phyloP scores from a whole-genome alignment of 192 early-diverging fungal genomes.

The Coemansia sp. region DNA sequence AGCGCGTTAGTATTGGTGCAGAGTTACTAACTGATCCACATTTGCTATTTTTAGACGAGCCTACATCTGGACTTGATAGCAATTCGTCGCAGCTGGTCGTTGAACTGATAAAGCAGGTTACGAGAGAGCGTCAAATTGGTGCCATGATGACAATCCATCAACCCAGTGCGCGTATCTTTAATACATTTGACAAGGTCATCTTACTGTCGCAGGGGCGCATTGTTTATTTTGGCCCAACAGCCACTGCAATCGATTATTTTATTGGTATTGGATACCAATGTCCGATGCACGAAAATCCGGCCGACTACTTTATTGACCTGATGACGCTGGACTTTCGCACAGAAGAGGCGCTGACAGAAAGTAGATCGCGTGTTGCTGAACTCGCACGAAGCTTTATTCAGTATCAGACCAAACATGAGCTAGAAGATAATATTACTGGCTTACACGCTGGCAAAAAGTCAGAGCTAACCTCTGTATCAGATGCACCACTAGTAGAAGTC shows the following conservation, averaged over 20 bases:
- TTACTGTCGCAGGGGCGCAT: conserved; percentile 64
- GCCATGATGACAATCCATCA: conserved; percentile 89
- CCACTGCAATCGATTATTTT: conserved; percentile 49
- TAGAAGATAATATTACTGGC: background rate
- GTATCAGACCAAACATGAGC: conserved; percentile 11
- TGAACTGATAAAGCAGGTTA: conserved; percentile 59
- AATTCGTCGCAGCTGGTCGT: conserved; percentile 65
- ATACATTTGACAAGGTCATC: conserved; percentile 77
- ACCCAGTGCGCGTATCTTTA: conserved; percentile 78
- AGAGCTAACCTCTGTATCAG: background rate
- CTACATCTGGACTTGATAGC: conserved; percentile 68
- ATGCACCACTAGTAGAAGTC: background rate
- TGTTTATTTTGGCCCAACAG: conserved; percentile 61
- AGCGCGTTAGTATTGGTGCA: conserved; percentile 50
- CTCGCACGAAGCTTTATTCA: conserved; percentile 36
- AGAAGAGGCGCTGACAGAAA: conserved; percentile 27
- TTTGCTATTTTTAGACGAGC: conserved; percentile 59
- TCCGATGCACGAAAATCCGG: conserved; percentile 67
- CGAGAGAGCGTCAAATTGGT: conserved; percentile 59
- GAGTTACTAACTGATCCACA: conserved; percentile 58
- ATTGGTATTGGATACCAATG: conserved; percentile 58
- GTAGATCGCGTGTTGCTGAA: conserved; percentile 34
- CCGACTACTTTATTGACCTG: conserved; percentile 70
- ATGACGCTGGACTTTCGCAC: conserved; percentile 55
- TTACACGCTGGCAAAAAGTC: background rate